These are phyloP conservation scores for Paecilomyces niveus DNA, from an alignment of 2,329 filamentous ascomycete genomes.

Conservation along the genomic window DNA sequence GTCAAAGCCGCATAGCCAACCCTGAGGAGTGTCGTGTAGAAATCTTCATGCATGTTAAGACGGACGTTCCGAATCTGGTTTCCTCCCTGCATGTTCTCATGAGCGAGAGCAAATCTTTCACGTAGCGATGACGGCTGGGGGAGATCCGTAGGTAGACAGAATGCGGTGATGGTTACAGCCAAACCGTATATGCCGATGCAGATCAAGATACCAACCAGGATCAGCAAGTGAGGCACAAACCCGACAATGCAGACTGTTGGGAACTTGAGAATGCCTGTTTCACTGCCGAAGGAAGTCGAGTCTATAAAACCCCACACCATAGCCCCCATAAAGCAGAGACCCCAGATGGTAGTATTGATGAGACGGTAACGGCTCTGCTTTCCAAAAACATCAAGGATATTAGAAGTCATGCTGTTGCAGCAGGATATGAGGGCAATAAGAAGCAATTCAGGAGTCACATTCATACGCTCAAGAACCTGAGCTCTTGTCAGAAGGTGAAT, in stretches of 20 bases:
- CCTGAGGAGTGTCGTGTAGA: conserved; percentile 83
- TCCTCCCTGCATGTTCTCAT: conserved; percentile 87
- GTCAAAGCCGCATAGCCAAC: conserved; percentile 83
- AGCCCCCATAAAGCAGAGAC: conserved; percentile 77
- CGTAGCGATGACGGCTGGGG: conserved; percentile 39
- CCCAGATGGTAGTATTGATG: conserved; percentile 83
- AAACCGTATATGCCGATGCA: conserved; percentile 72
- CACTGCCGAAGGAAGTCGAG: conserved; percentile 36
- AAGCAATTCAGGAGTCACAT: conserved; percentile 82
- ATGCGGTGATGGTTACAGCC: conserved; percentile 67
- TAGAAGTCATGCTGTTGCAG: conserved; percentile 81
- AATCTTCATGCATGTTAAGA: conserved; percentile 83
- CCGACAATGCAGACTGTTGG: conserved; percentile 93
- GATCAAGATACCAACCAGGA: conserved; percentile 67
- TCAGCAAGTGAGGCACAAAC: conserved; percentile 88
- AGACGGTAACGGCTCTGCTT: conserved; percentile 75
- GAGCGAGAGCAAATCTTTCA: conserved; percentile 63
- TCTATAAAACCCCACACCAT: conserved; percentile 68
- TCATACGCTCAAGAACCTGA: conserved; percentile 69
- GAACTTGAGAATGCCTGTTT: conserved; percentile 66
- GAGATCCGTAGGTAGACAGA: conserved; percentile 53
- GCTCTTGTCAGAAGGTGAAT: conserved; percentile 31
- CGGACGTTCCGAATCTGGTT: conserved; percentile 74
- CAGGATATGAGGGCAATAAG: conserved; percentile 81
- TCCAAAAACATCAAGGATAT: conserved; percentile 72